Evolutionary conservation across 495 filamentous ascomycete species (phyloP).

Genomic region (Penicillium antarcticum): DNA sequence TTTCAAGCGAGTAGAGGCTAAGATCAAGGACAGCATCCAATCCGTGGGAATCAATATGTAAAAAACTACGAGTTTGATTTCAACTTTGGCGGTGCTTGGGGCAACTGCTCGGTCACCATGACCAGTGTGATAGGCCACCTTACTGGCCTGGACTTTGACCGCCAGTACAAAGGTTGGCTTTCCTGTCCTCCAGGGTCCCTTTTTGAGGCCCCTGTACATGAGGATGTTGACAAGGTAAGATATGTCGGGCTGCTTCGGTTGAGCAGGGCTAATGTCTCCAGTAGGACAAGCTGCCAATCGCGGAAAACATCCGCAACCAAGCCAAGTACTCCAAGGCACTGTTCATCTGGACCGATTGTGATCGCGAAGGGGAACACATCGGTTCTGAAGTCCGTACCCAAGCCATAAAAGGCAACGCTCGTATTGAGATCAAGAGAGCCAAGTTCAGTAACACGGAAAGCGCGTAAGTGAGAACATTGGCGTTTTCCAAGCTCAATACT

Average conservation of each 20-base stretch:
- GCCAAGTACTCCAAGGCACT: conserved; percentile 67
- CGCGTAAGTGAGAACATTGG: conserved; percentile 55
- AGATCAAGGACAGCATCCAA: conserved; percentile 48
- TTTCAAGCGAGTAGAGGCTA: conserved; percentile 11
- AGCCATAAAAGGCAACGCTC: conserved; percentile 67
- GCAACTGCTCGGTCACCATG: conserved; percentile 80
- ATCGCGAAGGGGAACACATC: conserved; percentile 96
- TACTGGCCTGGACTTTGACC: conserved; percentile 66
- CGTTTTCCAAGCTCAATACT: not conserved
- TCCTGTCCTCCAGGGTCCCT: conserved; percentile 73
- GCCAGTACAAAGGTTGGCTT: conserved; percentile 70
- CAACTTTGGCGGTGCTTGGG: conserved; percentile 79
- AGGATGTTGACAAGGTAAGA: conserved; percentile 60
- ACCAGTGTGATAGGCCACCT: conserved; percentile 89
- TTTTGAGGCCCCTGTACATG: conserved; percentile 77
- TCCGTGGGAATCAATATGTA: conserved; percentile 67
- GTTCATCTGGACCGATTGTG: conserved; percentile 98
- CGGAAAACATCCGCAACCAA: conserved; percentile 77
- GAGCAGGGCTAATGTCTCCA: conserved; percentile 8
- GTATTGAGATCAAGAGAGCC: conserved; percentile 78
- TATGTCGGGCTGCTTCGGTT: not conserved
- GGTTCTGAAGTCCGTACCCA: conserved; percentile 86
- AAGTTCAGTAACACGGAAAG: conserved; percentile 94
- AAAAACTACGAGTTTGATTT: conserved; percentile 95
- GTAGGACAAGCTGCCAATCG: conserved; percentile 76